Evolutionary conservation across 2,329 filamentous ascomycete genomes (phyloP), one percentile per base, ranked within the genome.

Genomic region (Xylariomycetidae sp.): DNA sequence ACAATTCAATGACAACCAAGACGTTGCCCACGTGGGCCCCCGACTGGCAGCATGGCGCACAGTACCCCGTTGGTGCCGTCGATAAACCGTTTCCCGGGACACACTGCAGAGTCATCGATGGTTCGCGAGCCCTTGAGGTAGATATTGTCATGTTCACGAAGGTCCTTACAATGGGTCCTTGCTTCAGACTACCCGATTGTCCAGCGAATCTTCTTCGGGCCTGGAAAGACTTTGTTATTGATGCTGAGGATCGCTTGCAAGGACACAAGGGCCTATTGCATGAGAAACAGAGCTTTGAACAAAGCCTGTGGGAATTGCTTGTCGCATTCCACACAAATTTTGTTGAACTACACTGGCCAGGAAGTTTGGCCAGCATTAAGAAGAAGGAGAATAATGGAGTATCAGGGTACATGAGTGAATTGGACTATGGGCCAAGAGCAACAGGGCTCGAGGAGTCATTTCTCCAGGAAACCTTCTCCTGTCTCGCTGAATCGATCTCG

Each of bases 21-120:
- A 22, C 13, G 4, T 30, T 43, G 10, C 38, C 41, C 3, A 32
- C 34, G 4, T 42, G 37, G 40, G 37, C 38, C 4, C 40, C 40
- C 2, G 37, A 42, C 18, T 42, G 34, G 37, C 16, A 18, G n/a
- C 29, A 37, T 26, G 19, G 14, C 5, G 17, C 24, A 1, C 26
- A 15, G 14, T 29, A 15, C 10, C 20, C 25, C 4, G 29, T 38
- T 6, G 12, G 9, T 3, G 18, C 27, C 6, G 26, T n/a, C n/a
- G 18, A 16, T 4, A n/a, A 31, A 12, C 10, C 35, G 15, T 17
- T 19, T 12, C 20, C 14, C 2, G 17, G 9, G 9, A 28, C 16
- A 8, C 29, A 35, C 19, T 16, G 9, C 12, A 33, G 31, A 3
- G 9, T 41, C 3, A 5, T 38, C 4, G 15, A 14, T 3, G 25